These are phyloP conservation scores for Rhizophora mangle DNA, from an alignment of 345 rosid species.

Conservation along the genomic window DNA sequence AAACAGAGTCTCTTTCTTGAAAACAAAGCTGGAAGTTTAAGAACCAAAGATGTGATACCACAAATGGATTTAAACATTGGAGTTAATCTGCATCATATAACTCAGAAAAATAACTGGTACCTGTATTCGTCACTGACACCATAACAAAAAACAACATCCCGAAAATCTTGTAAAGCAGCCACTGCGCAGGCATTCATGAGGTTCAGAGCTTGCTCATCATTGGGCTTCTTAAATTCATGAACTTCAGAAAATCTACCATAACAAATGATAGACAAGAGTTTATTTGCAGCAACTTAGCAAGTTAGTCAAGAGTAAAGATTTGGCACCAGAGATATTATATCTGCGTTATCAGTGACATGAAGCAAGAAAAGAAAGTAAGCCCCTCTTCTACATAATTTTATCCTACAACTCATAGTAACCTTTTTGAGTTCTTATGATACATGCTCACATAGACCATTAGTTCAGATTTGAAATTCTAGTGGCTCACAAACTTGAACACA, in stretches of 20 bases:
- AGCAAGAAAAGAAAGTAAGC: background rate
- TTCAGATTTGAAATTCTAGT: background rate
- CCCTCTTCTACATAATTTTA: background rate
- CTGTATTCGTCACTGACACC: slow-evolving; percentile 96
- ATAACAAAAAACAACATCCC: slow-evolving; percentile 65
- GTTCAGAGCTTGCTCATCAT: slow-evolving; percentile 78
- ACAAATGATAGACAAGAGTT: slow-evolving; percentile 18
- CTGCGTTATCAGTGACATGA: background rate
- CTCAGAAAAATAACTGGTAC: slow-evolving; percentile 24
- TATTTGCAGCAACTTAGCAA: slow-evolving; percentile 23
- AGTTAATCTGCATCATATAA: background rate
- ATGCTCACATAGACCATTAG: no score
- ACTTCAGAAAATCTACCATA: slow-evolving; percentile 69
- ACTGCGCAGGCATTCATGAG: slow-evolving; percentile 89
- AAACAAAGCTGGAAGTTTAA: slow-evolving; percentile 56
- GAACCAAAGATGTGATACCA: slow-evolving; percentile 17
- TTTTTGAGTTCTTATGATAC: no score
- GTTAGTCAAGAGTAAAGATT: slow-evolving; percentile 9
- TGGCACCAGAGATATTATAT: slow-evolving; percentile 2
- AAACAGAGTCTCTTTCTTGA: slow-evolving; percentile 58
- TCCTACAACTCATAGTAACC: no score
- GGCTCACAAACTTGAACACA: background rate
- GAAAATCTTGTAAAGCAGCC: slow-evolving; percentile 65
- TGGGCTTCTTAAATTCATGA: slow-evolving; percentile 89
- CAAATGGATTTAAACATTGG: background rate